Conservation (phyloP, 768 basidiomycete genomes). For the Cystobasidium tubakii region DNA sequence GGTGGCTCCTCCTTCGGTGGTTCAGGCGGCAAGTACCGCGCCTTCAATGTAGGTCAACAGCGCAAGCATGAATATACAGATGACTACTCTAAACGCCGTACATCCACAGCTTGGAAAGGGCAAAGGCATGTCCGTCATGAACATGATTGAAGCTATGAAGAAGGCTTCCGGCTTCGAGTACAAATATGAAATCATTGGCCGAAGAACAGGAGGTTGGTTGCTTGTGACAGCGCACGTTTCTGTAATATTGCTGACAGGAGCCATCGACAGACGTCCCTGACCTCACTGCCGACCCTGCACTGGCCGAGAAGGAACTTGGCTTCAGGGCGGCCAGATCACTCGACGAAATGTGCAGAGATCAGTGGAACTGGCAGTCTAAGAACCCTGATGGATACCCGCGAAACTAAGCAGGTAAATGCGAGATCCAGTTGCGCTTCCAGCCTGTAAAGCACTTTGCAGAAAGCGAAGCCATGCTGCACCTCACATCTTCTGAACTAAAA, state of each 20-base stretch:
- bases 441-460: no score
- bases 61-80: background rate
- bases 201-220: slow-evolving; percentile 54
- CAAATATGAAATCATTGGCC: slow-evolving; percentile 79
- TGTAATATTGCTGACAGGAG: background rate
- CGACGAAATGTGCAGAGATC: slow-evolving; percentile 87
- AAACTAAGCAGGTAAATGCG: background rate
- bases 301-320: slow-evolving; percentile 87
- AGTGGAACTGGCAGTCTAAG: slow-evolving; percentile 99
- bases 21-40: slow-evolving; percentile 63
- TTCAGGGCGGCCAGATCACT: slow-evolving; percentile 76
- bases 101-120: slow-evolving; percentile 67
- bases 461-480: no score
- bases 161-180: slow-evolving; percentile 81
- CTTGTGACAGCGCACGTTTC: no score
- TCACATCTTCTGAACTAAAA: no score
- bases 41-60: slow-evolving; percentile 62
- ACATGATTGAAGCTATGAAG: slow-evolving; percentile 91
- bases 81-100: no score
- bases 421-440: no score
- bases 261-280: slow-evolving; percentile 90
- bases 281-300: slow-evolving; percentile 82
- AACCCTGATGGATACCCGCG: slow-evolving; percentile 32
- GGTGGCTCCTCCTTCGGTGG: slow-evolving; percentile 43
- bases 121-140: slow-evolving; percentile 79